Evolutionary conservation across 352 stramenopile species (phyloP).

Genomic region (Elongisporangium prolatum): DNA sequence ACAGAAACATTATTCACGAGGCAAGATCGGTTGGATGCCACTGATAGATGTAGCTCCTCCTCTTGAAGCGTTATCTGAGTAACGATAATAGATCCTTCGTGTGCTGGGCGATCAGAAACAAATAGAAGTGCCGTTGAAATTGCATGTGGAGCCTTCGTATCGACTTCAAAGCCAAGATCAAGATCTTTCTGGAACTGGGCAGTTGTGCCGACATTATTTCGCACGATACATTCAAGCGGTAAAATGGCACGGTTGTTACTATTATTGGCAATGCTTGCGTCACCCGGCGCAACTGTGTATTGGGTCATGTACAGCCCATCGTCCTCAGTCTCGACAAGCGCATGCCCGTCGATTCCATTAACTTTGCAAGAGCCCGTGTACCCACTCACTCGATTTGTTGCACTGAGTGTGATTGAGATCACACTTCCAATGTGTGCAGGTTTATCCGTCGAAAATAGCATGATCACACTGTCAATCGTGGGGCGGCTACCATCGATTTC

Average conservation of each 20-base stretch:
- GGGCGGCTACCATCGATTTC: conserved; percentile 34
- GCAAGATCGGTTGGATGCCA: conserved; percentile 31
- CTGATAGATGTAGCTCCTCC: conserved; percentile 27
- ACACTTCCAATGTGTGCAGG: conserved; percentile 46
- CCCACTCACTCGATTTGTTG: conserved; percentile 26
- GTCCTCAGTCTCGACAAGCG: conserved; percentile 41
- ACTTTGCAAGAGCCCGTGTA: conserved; percentile 47
- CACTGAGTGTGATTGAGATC: conserved; percentile 49
- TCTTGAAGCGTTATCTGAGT: conserved; percentile 44
- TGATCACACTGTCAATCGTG: conserved; percentile 38
- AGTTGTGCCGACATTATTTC: conserved; percentile 34
- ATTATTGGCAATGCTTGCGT: conserved; percentile 16
- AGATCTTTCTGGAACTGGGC: conserved; percentile 32
- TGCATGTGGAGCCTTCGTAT: conserved; percentile 38
- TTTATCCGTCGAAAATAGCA: conserved; percentile 60
- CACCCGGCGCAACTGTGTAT: conserved; percentile 43
- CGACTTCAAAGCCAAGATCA: conserved; percentile 45
- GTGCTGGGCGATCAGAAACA: conserved; percentile 49
- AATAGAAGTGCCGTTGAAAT: conserved; percentile 44
- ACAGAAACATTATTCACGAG: conserved; percentile 63
- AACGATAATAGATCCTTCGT: conserved; percentile 64
- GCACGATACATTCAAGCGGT: conserved; percentile 34
- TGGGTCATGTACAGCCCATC: conserved; percentile 64
- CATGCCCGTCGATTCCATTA: conserved; percentile 35
- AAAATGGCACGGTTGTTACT: conserved; percentile 22